Base-by-base conservation (phyloP, 108 stramenopile species). In the Mayamaea pseudoterrestris region DNA sequence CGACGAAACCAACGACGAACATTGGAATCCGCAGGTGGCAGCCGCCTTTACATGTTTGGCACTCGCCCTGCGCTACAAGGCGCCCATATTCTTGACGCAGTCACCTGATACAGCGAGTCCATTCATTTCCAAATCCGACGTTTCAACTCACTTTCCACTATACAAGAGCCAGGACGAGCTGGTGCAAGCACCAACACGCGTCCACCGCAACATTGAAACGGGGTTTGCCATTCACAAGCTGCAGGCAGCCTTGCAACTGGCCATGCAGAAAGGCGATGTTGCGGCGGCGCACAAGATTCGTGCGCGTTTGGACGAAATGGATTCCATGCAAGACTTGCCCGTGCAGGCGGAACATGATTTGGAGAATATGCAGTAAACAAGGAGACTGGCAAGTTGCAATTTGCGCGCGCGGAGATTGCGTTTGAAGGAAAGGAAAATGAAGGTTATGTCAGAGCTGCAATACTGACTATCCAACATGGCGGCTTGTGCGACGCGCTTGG, bases 201-300 rank as follows among this genome's bases (percentile, higher is more conserved):
- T 69, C 6, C 23, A 41, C 7, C 21, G 43, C 36, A 69, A 53
- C 40, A 55, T 74, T 30, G 68, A 61, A 55, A 47, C 30, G 21
- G 56, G 64, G 6, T 74, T 74, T 51, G 60, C 69, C 44, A 62
- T 69, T 20, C 51, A 70, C 42, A 59, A 70, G 55, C 52, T 74
- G 39, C 44, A 45, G 23, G 65, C 64, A 9, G 68, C 73, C 28
- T 54, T 68, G 31, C 28, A 44, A 26, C 66, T 74, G 35, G 73
- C 73, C 17, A 37, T 41, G 39, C 30, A 61, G 43, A 34, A 54
- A 53, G 64, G 64, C 0, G 73, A 74, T 56, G 11, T 23, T 0
- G 41, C 23, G 14, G 73, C 73, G n/a, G 63, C 35, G 11, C 52
- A 27, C 3, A 62, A 56, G 27, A 73, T 73, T 56, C 71, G 57